Evolutionary conservation across 129 eudicot species (phyloP), one percentile per base, ranked within the genome.

Genomic region (Silybum marianum): DNA sequence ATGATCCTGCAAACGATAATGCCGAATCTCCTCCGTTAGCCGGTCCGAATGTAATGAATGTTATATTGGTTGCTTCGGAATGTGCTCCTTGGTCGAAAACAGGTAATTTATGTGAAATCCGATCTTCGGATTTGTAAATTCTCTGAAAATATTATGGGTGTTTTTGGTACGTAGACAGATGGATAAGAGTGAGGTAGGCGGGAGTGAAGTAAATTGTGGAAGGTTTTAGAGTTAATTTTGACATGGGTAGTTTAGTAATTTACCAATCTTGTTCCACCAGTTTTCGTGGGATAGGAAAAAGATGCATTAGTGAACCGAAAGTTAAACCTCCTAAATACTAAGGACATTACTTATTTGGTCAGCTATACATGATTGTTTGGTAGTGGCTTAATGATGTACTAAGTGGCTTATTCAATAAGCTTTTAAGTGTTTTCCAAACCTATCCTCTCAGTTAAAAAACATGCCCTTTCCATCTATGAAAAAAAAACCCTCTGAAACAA

Each of bases 81-180:
- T 95, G 99, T 74, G 91, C 99, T 78, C 99, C 99, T 2, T 95
- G 93, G 94, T 73, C 84, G n/a, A 95, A 95, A 83, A 95, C 99
- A 83, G 99, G 98, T 92, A 69, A 22, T 22, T 54, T 18, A 30
- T 16, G 4, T 40, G 28, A 2, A 12, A 12, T 60, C 36, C 40
- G 16, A 6, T 73, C 18, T 22, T 2, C 2, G 9, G 16, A 69
- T 30, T 2, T 8, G 39, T 24, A 26, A 4, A 6, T 18, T 58
- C 23, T 58, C 66, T 3, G 63, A 54, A 54, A 16, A 54, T 16
- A 54, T 54, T 4, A 14, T 4, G 63, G 63, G 63, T 54, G 63
- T 4, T 0, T 51, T 51, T 51, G 62, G 62, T 12, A 13, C 14
- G 18, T 0, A 46, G 48, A 9, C n/a, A 13, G n/a, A 46, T 2